Percentiles rank a stretch among this genome's conserved stretches.
These are phyloP conservation scores for Massarina eburnea DNA, from an alignment of 2,329 filamentous ascomycete genomes.

Conservation along the genomic window DNA sequence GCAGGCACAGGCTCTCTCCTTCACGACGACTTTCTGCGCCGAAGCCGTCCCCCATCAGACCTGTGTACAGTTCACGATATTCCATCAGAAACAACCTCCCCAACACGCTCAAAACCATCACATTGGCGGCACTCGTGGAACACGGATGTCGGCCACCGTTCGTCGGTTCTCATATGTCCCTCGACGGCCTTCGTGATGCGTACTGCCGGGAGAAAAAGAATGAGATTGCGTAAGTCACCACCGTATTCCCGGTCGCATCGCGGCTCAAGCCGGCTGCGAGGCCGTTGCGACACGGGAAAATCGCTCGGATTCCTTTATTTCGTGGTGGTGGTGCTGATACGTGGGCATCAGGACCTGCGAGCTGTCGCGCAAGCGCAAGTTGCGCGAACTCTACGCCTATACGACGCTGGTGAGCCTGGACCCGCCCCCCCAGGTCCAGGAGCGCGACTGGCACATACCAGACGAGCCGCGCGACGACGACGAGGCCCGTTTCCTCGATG, in stretches of 20 bases:
- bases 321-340: conserved; percentile 42
- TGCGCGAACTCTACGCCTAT: conserved; percentile 83
- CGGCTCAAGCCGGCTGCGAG: conserved; percentile 23
- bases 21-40: conserved; percentile 19
- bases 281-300: conserved; percentile 44
- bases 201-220: conserved; percentile 44
- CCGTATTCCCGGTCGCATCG: conserved; percentile 35
- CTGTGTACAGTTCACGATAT: conserved; percentile 29
- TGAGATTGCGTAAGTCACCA: conserved; percentile 48
- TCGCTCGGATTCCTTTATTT: conserved; percentile 43
- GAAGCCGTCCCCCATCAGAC: conserved; percentile 28
- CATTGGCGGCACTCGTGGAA: conserved; percentile 46
- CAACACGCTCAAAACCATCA: conserved; percentile 38
- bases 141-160: conserved; percentile 51
- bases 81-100: conserved; percentile 38
- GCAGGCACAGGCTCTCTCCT: conserved; percentile 16
- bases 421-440: conserved; percentile 57
- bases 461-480: conserved; percentile 54
- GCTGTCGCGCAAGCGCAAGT: conserved; percentile 85
- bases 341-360: conserved; percentile 53
- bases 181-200: conserved; percentile 48
- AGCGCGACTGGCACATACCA: conserved; percentile 54
- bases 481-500: conserved; percentile 58
- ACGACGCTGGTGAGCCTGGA: conserved; percentile 61
- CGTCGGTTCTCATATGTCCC: conserved; percentile 50